These are phyloP conservation scores for Ophiostoma ulmi DNA, from an alignment of 2,329 filamentous ascomycete species.

Conservation along the genomic window DNA sequence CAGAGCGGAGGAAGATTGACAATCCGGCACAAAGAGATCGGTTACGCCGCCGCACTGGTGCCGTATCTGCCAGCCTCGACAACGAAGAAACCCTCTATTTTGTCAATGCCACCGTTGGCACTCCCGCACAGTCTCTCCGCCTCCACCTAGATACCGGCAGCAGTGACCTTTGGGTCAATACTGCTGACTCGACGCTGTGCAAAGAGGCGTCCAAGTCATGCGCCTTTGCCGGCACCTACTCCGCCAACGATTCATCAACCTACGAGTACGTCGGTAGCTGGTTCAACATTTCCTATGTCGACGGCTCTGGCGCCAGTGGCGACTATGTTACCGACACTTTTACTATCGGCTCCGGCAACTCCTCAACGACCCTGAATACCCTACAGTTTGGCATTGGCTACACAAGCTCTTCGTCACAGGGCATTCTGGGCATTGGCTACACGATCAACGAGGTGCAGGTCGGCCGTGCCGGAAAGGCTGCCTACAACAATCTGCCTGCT, in stretches of 20 bases:
- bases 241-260: constrained; percentile 66
- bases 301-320: constrained; percentile 69
- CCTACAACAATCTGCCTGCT: constrained; percentile 66
- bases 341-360: constrained; percentile 42
- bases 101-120: constrained; percentile 58
- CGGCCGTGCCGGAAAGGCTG: constrained; percentile 45
- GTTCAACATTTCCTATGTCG: constrained; percentile 86
- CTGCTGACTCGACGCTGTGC: constrained; percentile 57
- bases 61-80: constrained; percentile 45
- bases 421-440: constrained; percentile 84
- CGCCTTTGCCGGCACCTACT: constrained; percentile 59
- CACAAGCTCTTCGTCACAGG: constrained; percentile 54
- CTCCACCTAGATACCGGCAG: constrained; percentile 64
- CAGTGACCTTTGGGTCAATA: constrained; percentile 68
- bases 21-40: constrained; percentile 44
- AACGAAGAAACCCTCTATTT: constrained; percentile 62
- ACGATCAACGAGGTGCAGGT: constrained; percentile 70
- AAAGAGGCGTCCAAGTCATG: constrained; percentile 47
- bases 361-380: constrained; percentile 32
- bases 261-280: constrained; percentile 66
- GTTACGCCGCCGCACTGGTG: constrained; percentile 42
- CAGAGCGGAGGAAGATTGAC: constrained; percentile 38
- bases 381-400: constrained; percentile 74
- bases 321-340: constrained; percentile 77
- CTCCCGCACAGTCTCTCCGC: constrained; percentile 52